Evolutionary conservation across 2,329 filamentous ascomycete species (phyloP), one percentile per base, ranked within the genome.

Genomic region (Ophidiomyces ophidiicola): DNA sequence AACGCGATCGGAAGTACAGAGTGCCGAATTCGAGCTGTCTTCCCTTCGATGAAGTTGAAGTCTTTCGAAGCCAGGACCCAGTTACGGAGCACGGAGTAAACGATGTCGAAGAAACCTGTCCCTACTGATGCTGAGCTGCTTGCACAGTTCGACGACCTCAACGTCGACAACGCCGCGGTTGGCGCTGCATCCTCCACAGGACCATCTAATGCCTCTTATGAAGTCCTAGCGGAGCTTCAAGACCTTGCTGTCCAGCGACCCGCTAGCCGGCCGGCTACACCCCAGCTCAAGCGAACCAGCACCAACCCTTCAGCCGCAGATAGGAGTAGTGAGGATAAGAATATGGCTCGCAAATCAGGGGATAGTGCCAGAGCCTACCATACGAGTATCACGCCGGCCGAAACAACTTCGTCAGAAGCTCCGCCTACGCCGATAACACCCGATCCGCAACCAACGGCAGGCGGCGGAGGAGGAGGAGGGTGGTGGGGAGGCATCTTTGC

Each of bases 401-500:
- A 66, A 34, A 57, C 55, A 38, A 49, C 50, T 18, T 20, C 47
- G 8, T 63, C 62, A 44, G 65, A 62, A 36, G 51, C 53, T 36
- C 56, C 56, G 41, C 71, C 72, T 39, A 74, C 78, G 44, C 65
- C 71, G 5, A 71, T 74, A 45, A 63, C 71, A 2, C 71, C 73
- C 41, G 72, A 77, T 46, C 54, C 62, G 23, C 72, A 75, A 51
- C 29, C 32, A 74, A 68, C 60, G 72, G 67, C 53, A 58, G 51
- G 46, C 54, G 49, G 38, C 32, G 76, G 80, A 44, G 83, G 84
- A 47, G 76, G 80, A 44, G 83, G 84, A 47, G 80, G 85, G 39
- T 92, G 85, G 82, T 94, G 85, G 82, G 85, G 86, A 54, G 80
- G 84, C 15, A 64, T 94, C 37, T 72, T 90, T 53, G 83, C 82